Base-by-base conservation (phyloP, 2,329 filamentous ascomycete genomes). In the Alternaria ethzedia region DNA sequence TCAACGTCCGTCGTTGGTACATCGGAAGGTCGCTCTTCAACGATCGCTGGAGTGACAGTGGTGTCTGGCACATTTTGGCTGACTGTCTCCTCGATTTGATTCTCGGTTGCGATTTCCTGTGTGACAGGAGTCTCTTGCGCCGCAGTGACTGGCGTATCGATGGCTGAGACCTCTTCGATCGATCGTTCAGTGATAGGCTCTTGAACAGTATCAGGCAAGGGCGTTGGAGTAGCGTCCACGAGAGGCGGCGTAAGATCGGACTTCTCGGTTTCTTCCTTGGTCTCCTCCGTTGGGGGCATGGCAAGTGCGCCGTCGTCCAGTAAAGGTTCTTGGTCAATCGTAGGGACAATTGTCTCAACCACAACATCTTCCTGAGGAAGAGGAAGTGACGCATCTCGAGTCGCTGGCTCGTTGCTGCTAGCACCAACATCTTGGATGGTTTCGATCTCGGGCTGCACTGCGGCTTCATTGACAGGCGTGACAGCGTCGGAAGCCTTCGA, bases 191-290 rank as follows among this genome's bases (percentile, higher is more conserved):
- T 17, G 9, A 47, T n/a, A 54, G 51, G 43, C 41, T 59, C 58
- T 15, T 36, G 32, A 9, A 23, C 20, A 50, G 23, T n/a, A 8
- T 62, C 57, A n/a, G 59, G 52, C 5, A 45, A 20, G 10, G 49
- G 12, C 20, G 61, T 52, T 5, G 57, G 13, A 13, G 49, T 10
- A 4, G 60, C 54, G 23, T 70, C 67, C 1, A 23, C n/a, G 21
- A 61, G 28, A 17, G 65, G 61, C 25, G 63, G 67, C 17, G 61
- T 56, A 21, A 51, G 11, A 12, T 51, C 62, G 20, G 70, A 68
- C 15, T 67, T 63, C 43, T 71, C 73, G 21, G 54, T 66, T 61
- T 73, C 71, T 61, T 73, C 72, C 26, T 65, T 66, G 25, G 54
- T 68, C 47, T 74, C 73, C 60, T 67, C 65, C 64, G 9, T 58